Evolutionary conservation across 768 basidiomycete genomes (phyloP), one percentile per base, ranked within the genome.

Genomic region (Trametes punicea): DNA sequence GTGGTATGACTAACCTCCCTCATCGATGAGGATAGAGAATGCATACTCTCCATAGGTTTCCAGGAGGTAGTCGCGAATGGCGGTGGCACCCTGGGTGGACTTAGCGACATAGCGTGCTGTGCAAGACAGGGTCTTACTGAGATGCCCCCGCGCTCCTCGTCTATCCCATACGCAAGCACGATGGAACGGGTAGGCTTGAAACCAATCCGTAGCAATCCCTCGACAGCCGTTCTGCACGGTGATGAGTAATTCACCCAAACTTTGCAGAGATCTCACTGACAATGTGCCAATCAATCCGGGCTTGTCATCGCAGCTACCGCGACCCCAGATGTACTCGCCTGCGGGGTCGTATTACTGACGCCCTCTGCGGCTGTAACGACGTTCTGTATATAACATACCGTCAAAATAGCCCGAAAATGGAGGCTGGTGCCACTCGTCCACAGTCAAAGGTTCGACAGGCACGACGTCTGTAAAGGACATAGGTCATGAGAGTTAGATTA

Each of bases 11-110:
- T 64, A 68, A 84, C 90, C 82, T 30, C 94, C 93, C 75, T 98
- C 95, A 65, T 98, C 95, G 30, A 98, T 77, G 41, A 97, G 69
- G 66, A 96, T 77, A 0, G 88, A 83, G 65, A 92, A 83, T 4
- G 81, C 79, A 64, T 92, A 70, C 56, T 80, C 67, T 31, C 93
- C 93, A 65, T 90, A 95, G 15, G 74, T 77, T 2, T 76, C 62
- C 44, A 81, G 67, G 27, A 97, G 70, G 41, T 72, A 72, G 10
- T 71, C 64, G 0, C 75, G 74, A 38, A 88, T 73, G 3, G 65
- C 64, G 23, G 68, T 69, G 8, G 85, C 87, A 29, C 87, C 87
- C 82, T 88, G 57, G n/a, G 16, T 10, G 2, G 1, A 4, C 8
- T 15, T 5, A 30, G 20, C 20, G 29, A 25, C n/a, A 25, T 38